Evolutionary conservation across 192 early-diverging fungal genomes (phyloP).

Genomic region (Pilaira anomala): DNA sequence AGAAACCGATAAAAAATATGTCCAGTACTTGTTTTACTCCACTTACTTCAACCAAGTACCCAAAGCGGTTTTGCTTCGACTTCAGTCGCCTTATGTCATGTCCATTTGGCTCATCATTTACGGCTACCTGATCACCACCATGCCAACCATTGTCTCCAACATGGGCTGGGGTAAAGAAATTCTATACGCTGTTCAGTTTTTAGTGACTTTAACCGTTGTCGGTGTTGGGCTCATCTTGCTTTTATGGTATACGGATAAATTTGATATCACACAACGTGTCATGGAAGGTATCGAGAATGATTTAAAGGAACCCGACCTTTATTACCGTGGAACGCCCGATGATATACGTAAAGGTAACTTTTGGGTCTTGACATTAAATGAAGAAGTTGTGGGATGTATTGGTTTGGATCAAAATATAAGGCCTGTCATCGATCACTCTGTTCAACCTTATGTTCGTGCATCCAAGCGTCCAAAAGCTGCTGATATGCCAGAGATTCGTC

Average conservation of each 20-base stretch:
- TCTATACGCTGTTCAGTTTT: neutral
- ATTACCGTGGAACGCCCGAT: slow-evolving; percentile 23
- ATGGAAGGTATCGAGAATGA: slow-evolving; percentile 33
- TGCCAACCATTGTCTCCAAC: neutral
- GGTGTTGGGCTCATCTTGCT: slow-evolving; percentile 14
- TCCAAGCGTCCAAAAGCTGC: neutral
- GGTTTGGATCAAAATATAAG: slow-evolving; percentile 26
- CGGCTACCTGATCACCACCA: slow-evolving; percentile 1
- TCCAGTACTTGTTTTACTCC: slow-evolving; percentile 36
- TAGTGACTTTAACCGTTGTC: slow-evolving; percentile 13
- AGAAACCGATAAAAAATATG: slow-evolving; percentile 33
- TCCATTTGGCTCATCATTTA: slow-evolving; percentile 12
- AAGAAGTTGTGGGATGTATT: slow-evolving; percentile 30
- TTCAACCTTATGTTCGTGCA: neutral
- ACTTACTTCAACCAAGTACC: slow-evolving; percentile 37
- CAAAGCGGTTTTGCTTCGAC: slow-evolving; percentile 20
- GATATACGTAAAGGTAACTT: slow-evolving; percentile 22
- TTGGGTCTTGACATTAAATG: slow-evolving; percentile 39
- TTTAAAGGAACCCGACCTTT: slow-evolving; percentile 27
- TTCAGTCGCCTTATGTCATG: slow-evolving; percentile 20
- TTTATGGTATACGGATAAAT: slow-evolving; percentile 34
- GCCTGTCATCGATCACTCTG: slow-evolving; percentile 2
- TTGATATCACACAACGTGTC: slow-evolving; percentile 25
- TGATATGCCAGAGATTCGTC: neutral
- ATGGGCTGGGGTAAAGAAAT: neutral